Conservation (phyloP, 2,329 filamentous ascomycete species). For the Pseudogymnoascus sp. region DNA sequence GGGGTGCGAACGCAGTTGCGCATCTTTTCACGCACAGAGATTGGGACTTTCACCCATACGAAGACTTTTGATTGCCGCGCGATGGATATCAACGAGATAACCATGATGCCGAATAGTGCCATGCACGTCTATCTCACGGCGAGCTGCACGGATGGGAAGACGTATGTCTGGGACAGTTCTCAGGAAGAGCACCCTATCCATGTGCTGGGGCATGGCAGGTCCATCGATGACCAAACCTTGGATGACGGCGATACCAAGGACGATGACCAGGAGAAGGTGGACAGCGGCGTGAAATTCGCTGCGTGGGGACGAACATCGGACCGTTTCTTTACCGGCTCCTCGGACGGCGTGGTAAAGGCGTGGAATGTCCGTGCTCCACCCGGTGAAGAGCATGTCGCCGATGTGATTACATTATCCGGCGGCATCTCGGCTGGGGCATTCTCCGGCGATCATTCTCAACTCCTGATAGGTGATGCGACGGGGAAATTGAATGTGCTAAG, state of each 20-base stretch:
- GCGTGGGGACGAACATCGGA: slow-evolving; percentile 50
- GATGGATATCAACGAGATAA: slow-evolving; percentile 54
- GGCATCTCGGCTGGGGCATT: slow-evolving; percentile 52
- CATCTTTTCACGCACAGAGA: slow-evolving; percentile 37
- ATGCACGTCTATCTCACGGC: slow-evolving; percentile 48
- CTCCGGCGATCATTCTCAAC: slow-evolving; percentile 44
- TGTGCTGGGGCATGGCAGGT: slow-evolving; percentile 42
- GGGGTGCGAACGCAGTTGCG: slow-evolving; percentile 48
- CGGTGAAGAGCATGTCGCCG: slow-evolving; percentile 39
- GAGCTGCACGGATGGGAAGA: slow-evolving; percentile 51
- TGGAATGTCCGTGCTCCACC: slow-evolving; percentile 47
- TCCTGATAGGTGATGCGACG: slow-evolving; percentile 52
- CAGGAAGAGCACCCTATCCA: slow-evolving; percentile 48
- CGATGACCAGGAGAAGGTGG: slow-evolving; percentile 40
- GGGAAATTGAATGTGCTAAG: slow-evolving; percentile 50
- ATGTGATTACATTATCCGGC: slow-evolving; percentile 45
- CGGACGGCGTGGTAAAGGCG: slow-evolving; percentile 53
- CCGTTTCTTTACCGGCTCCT: slow-evolving; percentile 54
- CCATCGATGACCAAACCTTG: slow-evolving; percentile 25
- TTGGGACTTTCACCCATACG: slow-evolving; percentile 36
- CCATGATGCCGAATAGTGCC: slow-evolving; percentile 46
- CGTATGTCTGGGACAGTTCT: slow-evolving; percentile 55
- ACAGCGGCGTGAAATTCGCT: slow-evolving; percentile 55
- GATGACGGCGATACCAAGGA: slow-evolving; percentile 27
- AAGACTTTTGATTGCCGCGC: slow-evolving; percentile 51